phyloP scores from a whole-genome alignment of 305 asterid genomes.

The Plantago coronopus region DNA sequence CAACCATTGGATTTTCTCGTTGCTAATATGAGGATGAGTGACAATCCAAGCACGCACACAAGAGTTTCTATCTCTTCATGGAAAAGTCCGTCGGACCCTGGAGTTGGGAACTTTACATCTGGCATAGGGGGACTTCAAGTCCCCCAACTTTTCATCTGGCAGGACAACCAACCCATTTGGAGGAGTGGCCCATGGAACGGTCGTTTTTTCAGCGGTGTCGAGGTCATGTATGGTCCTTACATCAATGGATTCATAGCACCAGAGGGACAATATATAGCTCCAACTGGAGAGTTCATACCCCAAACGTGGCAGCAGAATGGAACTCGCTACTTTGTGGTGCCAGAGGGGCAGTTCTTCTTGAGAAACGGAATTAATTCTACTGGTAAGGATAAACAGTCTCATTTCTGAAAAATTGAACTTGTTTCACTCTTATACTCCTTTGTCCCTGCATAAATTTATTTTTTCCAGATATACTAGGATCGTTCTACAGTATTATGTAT shows the following conservation, averaged over 20 bases:
- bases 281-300: no score
- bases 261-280: not conserved
- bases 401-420: no score
- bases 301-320: no score
- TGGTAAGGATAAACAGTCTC: not conserved
- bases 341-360: no score
- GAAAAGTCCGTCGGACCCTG: slow-evolving; percentile 31
- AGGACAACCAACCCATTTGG: slow-evolving; percentile 24
- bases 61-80: slow-evolving; percentile 30
- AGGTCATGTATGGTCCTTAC: slow-evolving; percentile 25
- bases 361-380: not conserved
- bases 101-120: slow-evolving; percentile 34
- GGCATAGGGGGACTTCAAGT: slow-evolving; percentile 26
- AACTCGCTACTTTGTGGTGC: no score
- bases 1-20: slow-evolving; percentile 30
- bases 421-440: no score
- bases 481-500: no score
- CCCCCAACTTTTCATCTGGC: slow-evolving; percentile 33
- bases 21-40: slow-evolving; percentile 32
- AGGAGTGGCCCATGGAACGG: slow-evolving; percentile 49
- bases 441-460: no score
- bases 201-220: slow-evolving; percentile 30
- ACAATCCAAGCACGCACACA: slow-evolving; percentile 32
- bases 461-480: no score
- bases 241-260: slow-evolving; percentile 34